Base-by-base conservation (phyloP, 208 protist species). In the Crithidia sp. region DNA sequence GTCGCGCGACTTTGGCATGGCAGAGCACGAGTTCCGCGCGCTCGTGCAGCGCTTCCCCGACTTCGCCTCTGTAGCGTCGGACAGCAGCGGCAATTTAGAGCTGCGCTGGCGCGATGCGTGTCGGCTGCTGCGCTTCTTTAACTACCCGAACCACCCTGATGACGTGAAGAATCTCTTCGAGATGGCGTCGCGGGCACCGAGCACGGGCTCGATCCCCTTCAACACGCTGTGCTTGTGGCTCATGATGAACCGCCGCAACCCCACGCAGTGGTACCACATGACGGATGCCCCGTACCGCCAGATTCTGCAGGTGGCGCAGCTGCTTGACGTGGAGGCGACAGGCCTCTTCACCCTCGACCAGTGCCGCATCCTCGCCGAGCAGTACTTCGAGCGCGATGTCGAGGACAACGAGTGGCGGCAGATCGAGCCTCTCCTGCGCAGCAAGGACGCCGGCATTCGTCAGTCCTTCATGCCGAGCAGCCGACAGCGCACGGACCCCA, bases 271-370 rank as follows among this genome's bases (percentile, higher is more conserved):
- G 79, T 94, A 91, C 54, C 71, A 72, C 60, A 85, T 94, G 73
- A 65, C 74, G 3, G 41, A 49, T 0, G 67, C 53, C 19, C 55
- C 63, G 36, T 94, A 91, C 68, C 50, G 68, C 41, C 44, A 63
- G 39, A 54, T 91, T 5, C 63, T 94, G 74, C 62, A 63, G 36
- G 77, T 89, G 36, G 81, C 84, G 0, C 82, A 91, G 43, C 53
- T 87, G 43, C 77, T 89, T 14, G 86, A 91, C 68, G 71, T 65
- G 19, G 76, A 87, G 63, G 77, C 65, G 63, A 88, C 76, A 10
- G 89, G 86, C 2, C 80, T 92, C 19, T 90, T 92, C 60, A 83
- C 74, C 9, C 49, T 84, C 28, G 84, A 86, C 13, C 79, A 92
- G 70, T 81, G 77, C 45, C 74, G 70, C 28, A 59, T 82, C 37